Percentiles rank a stretch among this genome's conserved stretches.
These are phyloP conservation scores for Alternaria tenuissima DNA, from an alignment of 2,329 filamentous ascomycete genomes.

Conservation along the genomic window DNA sequence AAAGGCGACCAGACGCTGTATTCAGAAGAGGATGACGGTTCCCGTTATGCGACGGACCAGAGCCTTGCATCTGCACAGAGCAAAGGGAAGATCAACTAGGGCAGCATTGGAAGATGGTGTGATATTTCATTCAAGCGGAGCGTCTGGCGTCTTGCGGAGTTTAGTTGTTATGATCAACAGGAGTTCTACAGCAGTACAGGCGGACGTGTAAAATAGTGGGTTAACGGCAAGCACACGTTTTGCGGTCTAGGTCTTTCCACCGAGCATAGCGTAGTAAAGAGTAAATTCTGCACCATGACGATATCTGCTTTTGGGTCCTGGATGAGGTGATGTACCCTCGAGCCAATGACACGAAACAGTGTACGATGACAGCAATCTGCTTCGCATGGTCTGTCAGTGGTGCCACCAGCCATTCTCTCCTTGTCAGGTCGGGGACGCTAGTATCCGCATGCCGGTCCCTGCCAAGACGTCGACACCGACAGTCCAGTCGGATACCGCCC, in stretches of 20 bases:
- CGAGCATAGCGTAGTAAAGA: conserved; percentile 12
- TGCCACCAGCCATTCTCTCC: conserved; percentile 23
- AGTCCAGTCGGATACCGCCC: conserved; percentile 20
- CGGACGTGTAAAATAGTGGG: conserved; percentile 26
- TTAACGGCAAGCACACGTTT: background rate
- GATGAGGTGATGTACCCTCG: conserved; percentile 7
- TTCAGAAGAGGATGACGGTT: conserved; percentile 63
- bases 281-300: background rate
- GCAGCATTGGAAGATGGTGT: background rate
- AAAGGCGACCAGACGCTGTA: conserved; percentile 84
- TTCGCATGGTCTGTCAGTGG: conserved; percentile 34
- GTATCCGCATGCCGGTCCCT: conserved; percentile 23
- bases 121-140: conserved; percentile 1
- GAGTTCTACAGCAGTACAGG: conserved; percentile 12
- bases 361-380: conserved; percentile 18
- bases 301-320: background rate
- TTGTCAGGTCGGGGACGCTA: conserved; percentile 14
- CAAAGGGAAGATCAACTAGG: conserved; percentile 5
- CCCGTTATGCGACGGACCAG: conserved; percentile 45
- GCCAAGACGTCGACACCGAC: conserved; percentile 22
- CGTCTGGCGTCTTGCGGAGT: conserved; percentile 6
- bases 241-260: background rate
- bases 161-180: conserved; percentile 21
- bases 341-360: conserved; percentile 33
- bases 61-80: conserved; percentile 17